These are phyloP conservation scores for Pelagophyceae sp. DNA, from an alignment of 352 stramenopile species.

Conservation along the genomic window DNA sequence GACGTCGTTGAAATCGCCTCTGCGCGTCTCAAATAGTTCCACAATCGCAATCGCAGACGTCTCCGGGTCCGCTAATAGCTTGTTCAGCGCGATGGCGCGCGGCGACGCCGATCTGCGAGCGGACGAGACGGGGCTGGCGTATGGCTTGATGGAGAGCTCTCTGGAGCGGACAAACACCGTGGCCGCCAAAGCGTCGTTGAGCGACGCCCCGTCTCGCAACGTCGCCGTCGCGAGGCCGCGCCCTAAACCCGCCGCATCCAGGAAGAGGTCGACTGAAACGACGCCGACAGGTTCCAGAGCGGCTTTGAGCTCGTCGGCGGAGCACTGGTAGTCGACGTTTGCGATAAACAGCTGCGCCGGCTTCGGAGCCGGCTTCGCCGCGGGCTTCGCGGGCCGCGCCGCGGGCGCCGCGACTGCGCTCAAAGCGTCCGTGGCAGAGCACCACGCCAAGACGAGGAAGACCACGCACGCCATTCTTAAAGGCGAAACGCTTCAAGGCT, in stretches of 20 bases:
- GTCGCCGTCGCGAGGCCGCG: background rate
- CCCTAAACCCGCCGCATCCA: background rate
- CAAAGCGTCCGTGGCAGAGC: no score
- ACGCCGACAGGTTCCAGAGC: background rate
- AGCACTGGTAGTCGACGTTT: background rate
- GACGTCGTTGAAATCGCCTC: background rate
- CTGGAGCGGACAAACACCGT: background rate
- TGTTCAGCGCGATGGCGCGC: background rate
- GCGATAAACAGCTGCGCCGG: background rate
- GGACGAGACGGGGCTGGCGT: no score
- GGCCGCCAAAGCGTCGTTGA: background rate
- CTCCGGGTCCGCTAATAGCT: background rate
- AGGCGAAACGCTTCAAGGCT: no score
- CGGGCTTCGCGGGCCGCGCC: no score
- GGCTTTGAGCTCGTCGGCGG: background rate
- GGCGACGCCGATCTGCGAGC: no score
- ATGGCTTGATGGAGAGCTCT: background rate
- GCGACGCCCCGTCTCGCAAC: background rate
- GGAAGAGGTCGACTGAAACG: background rate
- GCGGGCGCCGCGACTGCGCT: no score
- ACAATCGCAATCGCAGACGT: background rate
- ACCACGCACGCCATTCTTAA: no score
- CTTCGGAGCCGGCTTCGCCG: no score
- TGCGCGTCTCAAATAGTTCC: background rate
- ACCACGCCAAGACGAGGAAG: no score